A percentile compares a stretch with the other conserved stretches of the same genome.
Evolutionary conservation across 768 basidiomycete genomes (phyloP).

Genomic region (Russula abietina): DNA sequence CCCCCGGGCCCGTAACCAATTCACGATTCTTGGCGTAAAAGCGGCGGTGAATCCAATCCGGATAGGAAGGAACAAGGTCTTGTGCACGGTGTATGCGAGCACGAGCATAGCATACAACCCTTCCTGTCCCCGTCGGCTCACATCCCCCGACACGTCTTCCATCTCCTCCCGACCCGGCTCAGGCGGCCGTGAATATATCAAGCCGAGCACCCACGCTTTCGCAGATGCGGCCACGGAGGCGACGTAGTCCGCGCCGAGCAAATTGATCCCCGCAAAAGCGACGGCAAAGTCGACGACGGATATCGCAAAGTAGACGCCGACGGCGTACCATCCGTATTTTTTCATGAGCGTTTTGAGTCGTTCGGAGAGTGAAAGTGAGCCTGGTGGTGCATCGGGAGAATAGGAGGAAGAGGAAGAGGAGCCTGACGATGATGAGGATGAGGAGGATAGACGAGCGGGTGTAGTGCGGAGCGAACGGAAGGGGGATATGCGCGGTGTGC

Average conservation of each 20-base stretch:
- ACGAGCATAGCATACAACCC: slow-evolving; percentile 89
- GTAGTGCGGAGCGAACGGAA: slow-evolving; percentile 48
- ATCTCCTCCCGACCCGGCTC: slow-evolving; percentile 66
- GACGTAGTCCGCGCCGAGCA: slow-evolving; percentile 89
- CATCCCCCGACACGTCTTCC: slow-evolving; percentile 36
- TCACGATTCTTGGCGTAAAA: slow-evolving; percentile 78
- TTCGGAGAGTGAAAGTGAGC: slow-evolving; percentile 50
- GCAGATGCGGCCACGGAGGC: slow-evolving; percentile 54
- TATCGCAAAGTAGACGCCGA: slow-evolving; percentile 80
- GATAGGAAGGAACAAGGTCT: slow-evolving; percentile 85
- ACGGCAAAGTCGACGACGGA: slow-evolving; percentile 75
- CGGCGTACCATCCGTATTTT: slow-evolving; percentile 92
- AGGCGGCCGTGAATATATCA: slow-evolving; percentile 48
- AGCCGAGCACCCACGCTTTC: slow-evolving; percentile 41
- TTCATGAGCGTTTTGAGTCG: slow-evolving; percentile 79
- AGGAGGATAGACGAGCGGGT: slow-evolving; percentile 40
- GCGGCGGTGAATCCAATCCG: slow-evolving; percentile 85
- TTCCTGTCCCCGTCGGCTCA: slow-evolving; percentile 46
- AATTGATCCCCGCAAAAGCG: slow-evolving; percentile 76
- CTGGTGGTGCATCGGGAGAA: slow-evolving; percentile 34
- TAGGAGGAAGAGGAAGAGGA: slow-evolving; percentile 29
- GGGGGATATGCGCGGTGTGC: slow-evolving; percentile 29
- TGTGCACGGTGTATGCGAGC: slow-evolving; percentile 93
- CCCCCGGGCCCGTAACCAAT: slow-evolving; percentile 72
- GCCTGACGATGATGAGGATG: slow-evolving; percentile 29